Percentiles rank a stretch among this genome's conserved stretches.
phyloP scores from a whole-genome alignment of 2,329 filamentous ascomycete genomes.

The Chrysoporthe cubensis region DNA sequence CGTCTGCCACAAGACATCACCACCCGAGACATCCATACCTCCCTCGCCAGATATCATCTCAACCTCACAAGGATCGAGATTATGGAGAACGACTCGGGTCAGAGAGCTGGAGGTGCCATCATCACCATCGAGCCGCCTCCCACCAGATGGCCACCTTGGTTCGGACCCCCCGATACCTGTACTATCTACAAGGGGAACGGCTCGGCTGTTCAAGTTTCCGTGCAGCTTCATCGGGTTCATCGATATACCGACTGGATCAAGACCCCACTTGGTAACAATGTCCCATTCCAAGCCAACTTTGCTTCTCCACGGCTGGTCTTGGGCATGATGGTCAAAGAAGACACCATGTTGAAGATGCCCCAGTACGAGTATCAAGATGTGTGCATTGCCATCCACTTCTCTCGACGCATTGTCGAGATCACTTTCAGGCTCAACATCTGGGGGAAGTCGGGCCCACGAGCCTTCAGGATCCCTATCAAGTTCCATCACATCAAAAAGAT shows the following conservation, averaged over 20 bases:
- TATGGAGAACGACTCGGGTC: conserved; percentile 47
- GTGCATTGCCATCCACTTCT: conserved; percentile 20
- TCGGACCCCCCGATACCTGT: conserved; percentile 1
- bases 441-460: conserved; percentile 9
- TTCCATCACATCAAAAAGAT: conserved; percentile 53
- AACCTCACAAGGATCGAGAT: conserved; percentile 61
- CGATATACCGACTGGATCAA: neutral
- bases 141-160: conserved; percentile 22
- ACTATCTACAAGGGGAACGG: conserved; percentile 7
- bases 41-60: conserved; percentile 55
- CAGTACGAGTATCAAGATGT: conserved; percentile 21
- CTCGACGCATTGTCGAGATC: conserved; percentile 18
- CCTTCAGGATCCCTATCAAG: conserved; percentile 48
- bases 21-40: conserved; percentile 52
- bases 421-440: conserved; percentile 18
- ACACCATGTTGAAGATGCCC: conserved; percentile 23
- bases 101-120: conserved; percentile 45
- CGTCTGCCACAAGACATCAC: conserved; percentile 43
- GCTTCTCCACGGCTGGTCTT: conserved; percentile 9
- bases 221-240: neutral
- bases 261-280: conserved; percentile 7
- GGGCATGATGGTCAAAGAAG: conserved; percentile 24
- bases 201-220: neutral
- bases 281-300: conserved; percentile 11
- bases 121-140: conserved; percentile 65